phyloP scores from a whole-genome alignment of 2,329 filamentous ascomycete species.

The Diaporthe sp. region DNA sequence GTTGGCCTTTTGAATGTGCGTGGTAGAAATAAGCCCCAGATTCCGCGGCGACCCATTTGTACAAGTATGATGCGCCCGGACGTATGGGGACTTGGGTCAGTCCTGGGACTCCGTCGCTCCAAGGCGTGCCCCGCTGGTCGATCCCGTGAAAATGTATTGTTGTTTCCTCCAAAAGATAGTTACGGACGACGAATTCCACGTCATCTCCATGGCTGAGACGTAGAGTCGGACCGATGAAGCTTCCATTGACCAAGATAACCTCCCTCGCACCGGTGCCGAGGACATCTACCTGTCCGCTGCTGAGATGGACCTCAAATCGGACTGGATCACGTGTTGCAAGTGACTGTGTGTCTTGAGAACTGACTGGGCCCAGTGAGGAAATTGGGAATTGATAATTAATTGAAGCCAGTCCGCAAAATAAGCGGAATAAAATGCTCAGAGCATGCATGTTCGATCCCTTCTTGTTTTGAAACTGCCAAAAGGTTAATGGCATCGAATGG shows the following conservation, averaged over 20 bases:
- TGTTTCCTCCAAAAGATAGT: slow-evolving; percentile 2
- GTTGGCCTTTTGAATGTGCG: slow-evolving; percentile 6
- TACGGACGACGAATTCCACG: slow-evolving; percentile 6
- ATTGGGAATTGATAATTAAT: neutral
- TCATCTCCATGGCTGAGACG: neutral
- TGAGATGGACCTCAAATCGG: slow-evolving; percentile 9
- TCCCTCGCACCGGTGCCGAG: slow-evolving; percentile 5
- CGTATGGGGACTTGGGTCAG: slow-evolving; percentile 1
- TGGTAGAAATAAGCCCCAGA: slow-evolving; percentile 18
- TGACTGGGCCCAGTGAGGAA: neutral
- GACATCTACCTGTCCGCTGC: slow-evolving; percentile 2
- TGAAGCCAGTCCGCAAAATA: neutral
- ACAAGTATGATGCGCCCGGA: neutral
- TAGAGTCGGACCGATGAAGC: slow-evolving; percentile 15
- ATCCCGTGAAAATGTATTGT: slow-evolving; percentile 3
- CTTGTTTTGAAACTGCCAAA: neutral
- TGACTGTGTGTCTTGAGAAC: neutral
- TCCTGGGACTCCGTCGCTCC: slow-evolving; percentile 12
- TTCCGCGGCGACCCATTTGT: slow-evolving; percentile 6
- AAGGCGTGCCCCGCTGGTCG: slow-evolving; percentile 10
- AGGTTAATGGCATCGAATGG: neutral
- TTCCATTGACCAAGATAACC: slow-evolving; percentile 5
- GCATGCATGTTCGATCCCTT: neutral
- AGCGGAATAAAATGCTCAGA: neutral
- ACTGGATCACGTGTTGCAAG: neutral